Percentiles rank a stretch among this genome's conserved stretches.
These are phyloP conservation scores for Cruciata laevipes DNA, from an alignment of 257 asterid genomes.

Conservation along the genomic window DNA sequence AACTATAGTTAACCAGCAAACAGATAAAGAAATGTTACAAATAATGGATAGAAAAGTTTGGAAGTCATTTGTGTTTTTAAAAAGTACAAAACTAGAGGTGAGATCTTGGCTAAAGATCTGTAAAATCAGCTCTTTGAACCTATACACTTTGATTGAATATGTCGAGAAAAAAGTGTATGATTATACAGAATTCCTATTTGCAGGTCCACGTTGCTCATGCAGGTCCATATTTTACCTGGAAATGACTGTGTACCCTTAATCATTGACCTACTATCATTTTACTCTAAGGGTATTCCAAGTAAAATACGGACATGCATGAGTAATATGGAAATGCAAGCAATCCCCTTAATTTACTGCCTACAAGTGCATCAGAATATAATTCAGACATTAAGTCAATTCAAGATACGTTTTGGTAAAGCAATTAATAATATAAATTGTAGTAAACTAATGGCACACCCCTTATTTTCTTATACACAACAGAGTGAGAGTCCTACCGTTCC, in stretches of 20 bases:
- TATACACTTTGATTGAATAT: background rate
- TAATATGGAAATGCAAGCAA: no score
- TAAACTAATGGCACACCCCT: background rate
- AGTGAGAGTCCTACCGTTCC: constrained; percentile 66
- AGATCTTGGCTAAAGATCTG: background rate
- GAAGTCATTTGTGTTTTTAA: background rate
- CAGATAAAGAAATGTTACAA: constrained; percentile 1
- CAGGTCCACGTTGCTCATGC: no score
- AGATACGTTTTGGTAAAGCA: background rate
- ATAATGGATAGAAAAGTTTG: background rate
- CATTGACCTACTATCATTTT: no score
- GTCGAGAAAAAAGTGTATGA: background rate
- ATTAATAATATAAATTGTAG: background rate
- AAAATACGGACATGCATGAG: no score
- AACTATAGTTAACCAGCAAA: constrained; percentile 1
- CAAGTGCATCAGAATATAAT: background rate
- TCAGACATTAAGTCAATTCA: constrained; percentile 3
- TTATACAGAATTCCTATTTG: no score
- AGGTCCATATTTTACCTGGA: no score
- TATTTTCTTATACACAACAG: constrained; percentile 9
- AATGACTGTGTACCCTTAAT: no score
- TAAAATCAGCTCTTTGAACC: background rate
- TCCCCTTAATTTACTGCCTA: no score
- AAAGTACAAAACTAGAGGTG: background rate
- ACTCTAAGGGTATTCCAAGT: no score